Evolutionary conservation across 148 eudicot species (phyloP).

Genomic region (Rhododendron simsii): DNA sequence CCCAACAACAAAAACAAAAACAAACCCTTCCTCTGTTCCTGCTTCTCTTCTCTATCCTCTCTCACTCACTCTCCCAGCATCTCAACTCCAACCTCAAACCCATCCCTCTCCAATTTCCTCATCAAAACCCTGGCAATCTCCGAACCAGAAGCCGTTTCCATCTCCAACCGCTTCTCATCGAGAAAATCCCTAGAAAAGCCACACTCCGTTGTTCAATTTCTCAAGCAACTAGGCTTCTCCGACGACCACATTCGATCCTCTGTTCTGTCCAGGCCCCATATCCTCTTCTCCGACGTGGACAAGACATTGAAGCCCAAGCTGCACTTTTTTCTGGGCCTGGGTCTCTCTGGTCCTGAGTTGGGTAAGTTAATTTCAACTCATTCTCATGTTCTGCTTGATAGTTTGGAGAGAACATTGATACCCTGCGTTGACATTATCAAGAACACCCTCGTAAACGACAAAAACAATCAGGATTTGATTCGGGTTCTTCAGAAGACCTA

Average conservation of each 20-base stretch:
- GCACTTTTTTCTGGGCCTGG: slow-evolving; percentile 4
- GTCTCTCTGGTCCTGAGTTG: slow-evolving; percentile 5
- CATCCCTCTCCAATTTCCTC: not conserved
- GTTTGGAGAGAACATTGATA: slow-evolving; percentile 5
- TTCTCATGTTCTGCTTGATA: not conserved
- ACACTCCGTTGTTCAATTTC: slow-evolving; percentile 5
- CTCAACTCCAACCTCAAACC: too few species aligned
- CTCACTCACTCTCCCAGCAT: too few species aligned
- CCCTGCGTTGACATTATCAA: not conserved
- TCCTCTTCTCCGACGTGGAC: not conserved
- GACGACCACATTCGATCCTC: not conserved
- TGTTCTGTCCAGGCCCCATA: not conserved
- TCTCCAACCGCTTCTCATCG: not conserved
- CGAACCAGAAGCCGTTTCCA: not conserved
- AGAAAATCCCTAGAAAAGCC: not conserved
- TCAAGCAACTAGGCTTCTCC: not conserved
- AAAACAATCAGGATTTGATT: slow-evolving; percentile 9
- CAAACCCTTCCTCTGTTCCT: too few species aligned
- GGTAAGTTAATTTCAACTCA: not conserved
- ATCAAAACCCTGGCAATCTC: not conserved
- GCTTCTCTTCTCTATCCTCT: too few species aligned
- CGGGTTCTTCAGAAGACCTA: not conserved
- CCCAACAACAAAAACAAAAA: too few species aligned
- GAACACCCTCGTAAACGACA: not conserved
- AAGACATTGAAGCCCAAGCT: slow-evolving; percentile 14